These are phyloP conservation scores for Suillus bovinus DNA, from an alignment of 768 basidiomycete genomes.

Conservation along the genomic window DNA sequence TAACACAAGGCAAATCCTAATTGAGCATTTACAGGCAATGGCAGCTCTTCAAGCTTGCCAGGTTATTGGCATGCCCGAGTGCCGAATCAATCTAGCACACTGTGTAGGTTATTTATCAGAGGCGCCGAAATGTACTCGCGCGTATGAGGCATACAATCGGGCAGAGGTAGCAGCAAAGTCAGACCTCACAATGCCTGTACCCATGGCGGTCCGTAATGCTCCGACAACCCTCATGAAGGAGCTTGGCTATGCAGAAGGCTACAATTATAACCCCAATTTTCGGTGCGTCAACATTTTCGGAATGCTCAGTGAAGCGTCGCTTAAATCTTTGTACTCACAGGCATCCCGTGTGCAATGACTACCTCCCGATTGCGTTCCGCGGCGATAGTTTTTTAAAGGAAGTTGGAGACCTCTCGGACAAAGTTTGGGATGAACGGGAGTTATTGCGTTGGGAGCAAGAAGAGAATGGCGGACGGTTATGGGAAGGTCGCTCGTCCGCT, in stretches of 20 bases:
- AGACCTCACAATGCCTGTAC: conserved; percentile 59
- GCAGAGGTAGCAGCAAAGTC: conserved; percentile 62
- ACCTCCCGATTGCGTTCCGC: conserved; percentile 52
- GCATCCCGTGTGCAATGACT: conserved; percentile 68
- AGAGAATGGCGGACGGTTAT: conserved; percentile 46
- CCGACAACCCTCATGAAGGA: conserved; percentile 72
- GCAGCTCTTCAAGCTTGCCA: conserved; percentile 66
- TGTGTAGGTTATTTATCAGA: conserved; percentile 78
- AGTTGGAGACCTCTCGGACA: conserved; percentile 44
- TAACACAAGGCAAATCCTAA: conserved; percentile 12
- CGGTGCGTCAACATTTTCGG: conserved; percentile 35
- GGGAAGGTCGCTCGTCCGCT: conserved; percentile 41
- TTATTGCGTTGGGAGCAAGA: conserved; percentile 56
- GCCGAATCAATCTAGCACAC: conserved; percentile 77
- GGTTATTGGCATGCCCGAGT: conserved; percentile 78
- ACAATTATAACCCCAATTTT: conserved; percentile 64
- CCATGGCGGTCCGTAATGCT: conserved; percentile 74
- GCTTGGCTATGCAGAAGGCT: conserved; percentile 65
- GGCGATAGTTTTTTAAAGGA: conserved; percentile 45
- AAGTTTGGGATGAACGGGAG: conserved; percentile 61
- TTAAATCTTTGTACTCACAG: conserved; percentile 27
- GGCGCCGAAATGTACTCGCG: conserved; percentile 77
- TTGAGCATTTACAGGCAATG: conserved; percentile 47
- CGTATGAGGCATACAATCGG: conserved; percentile 74
- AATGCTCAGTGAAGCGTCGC: background rate